Conservation (phyloP, 345 rosid genomes). For the Gossypium australe region DNA sequence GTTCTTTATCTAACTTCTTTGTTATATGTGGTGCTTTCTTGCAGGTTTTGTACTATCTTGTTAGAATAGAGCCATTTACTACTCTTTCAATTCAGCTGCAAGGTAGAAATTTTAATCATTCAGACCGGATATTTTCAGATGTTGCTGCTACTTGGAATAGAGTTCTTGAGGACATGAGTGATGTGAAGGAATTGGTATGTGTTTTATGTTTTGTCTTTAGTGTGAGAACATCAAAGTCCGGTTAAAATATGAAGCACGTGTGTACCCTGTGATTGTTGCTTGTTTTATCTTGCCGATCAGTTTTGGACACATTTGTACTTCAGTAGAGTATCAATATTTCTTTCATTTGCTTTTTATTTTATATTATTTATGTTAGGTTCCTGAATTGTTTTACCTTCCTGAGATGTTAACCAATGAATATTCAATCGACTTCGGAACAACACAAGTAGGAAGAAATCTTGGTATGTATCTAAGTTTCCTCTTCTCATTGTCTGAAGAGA, state of each 20-base stretch:
- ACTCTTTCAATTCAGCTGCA: constrained; percentile 92
- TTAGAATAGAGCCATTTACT: constrained; percentile 94
- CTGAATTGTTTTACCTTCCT: constrained; percentile 96
- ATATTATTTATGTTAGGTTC: constrained; percentile 50
- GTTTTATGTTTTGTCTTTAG: constrained; percentile 12
- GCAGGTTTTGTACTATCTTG: constrained; percentile 93
- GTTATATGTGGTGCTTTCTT: constrained; percentile 14
- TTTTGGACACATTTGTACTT: constrained; percentile 8
- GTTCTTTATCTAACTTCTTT: constrained; percentile 14
- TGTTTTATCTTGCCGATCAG: background rate
- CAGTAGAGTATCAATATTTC: background rate
- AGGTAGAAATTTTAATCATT: constrained; percentile 99
- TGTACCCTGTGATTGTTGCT: background rate
- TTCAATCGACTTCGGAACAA: constrained; percentile 78
- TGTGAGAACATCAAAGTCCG: background rate
- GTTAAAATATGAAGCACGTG: background rate
- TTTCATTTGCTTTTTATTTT: constrained; percentile 12
- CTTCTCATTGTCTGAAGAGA: constrained; percentile 13
- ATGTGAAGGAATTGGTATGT: constrained; percentile 94
- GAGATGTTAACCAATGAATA: constrained; percentile 87
- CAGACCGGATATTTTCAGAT: constrained; percentile 91
- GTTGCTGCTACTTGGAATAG: constrained; percentile 94
- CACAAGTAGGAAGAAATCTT: constrained; percentile 78
- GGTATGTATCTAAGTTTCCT: constrained; percentile 45
- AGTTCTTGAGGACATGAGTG: constrained; percentile 94